phyloP scores from a whole-genome alignment of 2,329 filamentous ascomycete genomes.

The Echinosphaeria canescens region DNA sequence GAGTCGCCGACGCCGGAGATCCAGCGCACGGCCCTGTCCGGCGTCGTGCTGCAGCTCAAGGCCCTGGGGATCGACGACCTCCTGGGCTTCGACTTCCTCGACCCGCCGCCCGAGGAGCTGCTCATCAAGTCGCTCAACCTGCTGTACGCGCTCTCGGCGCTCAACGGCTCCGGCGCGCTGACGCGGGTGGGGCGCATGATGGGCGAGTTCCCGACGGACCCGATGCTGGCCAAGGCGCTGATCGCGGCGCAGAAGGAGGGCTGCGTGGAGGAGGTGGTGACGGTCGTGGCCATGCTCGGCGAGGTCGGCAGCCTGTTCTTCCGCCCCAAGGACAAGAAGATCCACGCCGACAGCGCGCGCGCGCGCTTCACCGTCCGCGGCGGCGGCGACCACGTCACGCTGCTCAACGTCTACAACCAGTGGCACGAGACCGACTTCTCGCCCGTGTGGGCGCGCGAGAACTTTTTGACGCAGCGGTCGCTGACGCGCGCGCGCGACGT shows the following conservation, averaged over 20 bases:
- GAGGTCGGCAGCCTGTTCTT: slow-evolving; percentile 84
- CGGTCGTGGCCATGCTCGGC: slow-evolving; percentile 83
- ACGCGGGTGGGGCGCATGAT: slow-evolving; percentile 86
- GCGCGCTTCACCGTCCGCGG: slow-evolving; percentile 78
- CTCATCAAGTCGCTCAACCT: slow-evolving; percentile 79
- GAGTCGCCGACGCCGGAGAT: slow-evolving; percentile 88
- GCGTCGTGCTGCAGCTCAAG: slow-evolving; percentile 69
- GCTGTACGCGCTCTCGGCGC: slow-evolving; percentile 71
- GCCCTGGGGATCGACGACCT: slow-evolving; percentile 82
- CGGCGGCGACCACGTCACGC: slow-evolving; percentile 72
- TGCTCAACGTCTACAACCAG: slow-evolving; percentile 87
- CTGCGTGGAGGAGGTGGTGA: slow-evolving; percentile 85
- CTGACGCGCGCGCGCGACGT: slow-evolving; percentile 79
- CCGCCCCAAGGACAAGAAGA: slow-evolving; percentile 90
- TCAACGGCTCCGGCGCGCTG: slow-evolving; percentile 74
- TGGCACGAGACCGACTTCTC: slow-evolving; percentile 88
- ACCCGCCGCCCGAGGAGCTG: slow-evolving; percentile 74
- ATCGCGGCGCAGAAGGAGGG: slow-evolving; percentile 74
- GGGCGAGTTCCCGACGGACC: slow-evolving; percentile 86
- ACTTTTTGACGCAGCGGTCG: slow-evolving; percentile 83
- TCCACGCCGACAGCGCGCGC: slow-evolving; percentile 80
- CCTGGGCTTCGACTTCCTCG: slow-evolving; percentile 90
- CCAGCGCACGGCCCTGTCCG: slow-evolving; percentile 69
- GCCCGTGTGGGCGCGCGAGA: slow-evolving; percentile 73
- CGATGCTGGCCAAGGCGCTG: slow-evolving; percentile 77